Base-by-base conservation (phyloP, 208 protist genomes). In the Leishmania turanica region DNA sequence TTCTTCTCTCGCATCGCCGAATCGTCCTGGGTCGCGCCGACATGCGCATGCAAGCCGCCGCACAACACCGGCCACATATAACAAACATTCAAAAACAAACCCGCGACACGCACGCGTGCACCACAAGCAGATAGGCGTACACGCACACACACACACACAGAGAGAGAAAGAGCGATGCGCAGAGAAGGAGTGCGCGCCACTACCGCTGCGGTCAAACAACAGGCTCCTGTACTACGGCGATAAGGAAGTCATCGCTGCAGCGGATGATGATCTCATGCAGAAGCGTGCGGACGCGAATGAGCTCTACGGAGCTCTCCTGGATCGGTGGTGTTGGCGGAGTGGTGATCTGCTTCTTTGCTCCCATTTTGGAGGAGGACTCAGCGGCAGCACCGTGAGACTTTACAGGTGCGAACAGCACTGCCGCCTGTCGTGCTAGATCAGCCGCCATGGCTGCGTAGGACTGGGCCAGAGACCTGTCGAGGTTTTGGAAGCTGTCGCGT, bases 181-280 rank as follows among this genome's bases (percentile, higher is more conserved):
- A 53, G 5, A 51, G 34, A 21, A 45, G 9, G 47, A 64, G 42
- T 1, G 54, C 19, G 17, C 11, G 2, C 53, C 72, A 42, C 34
- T 9, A 62, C 72, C 21, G 31, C 45, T 9, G 9, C 34, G 13
- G 45, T 90, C 83, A 96, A 70, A 88, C 83, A 5, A 90, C 83
- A 2, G 92, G 85, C 78, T 97, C 92, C 79, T 97, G 94, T 73
- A 97, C 91, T 8, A 97, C 87, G 7, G 95, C 92, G 40, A 97
- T 70, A 6, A 97, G 81, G 79, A 95, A 96, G 47, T 93, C 89
- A 0, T 90, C 89, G 77, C 87, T 81, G 81, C 86, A 94, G 54
- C 94, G 93, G 31, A 97, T 90, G 65, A 97, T 91, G 40, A 97
- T 84, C 65, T 97, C 94, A 72, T 95, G 85, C 64, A 82, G 87